Evolutionary conservation across 306 rosid species (phyloP), one percentile per base, ranked within the genome.

Genomic region (Rosa chinensis): DNA sequence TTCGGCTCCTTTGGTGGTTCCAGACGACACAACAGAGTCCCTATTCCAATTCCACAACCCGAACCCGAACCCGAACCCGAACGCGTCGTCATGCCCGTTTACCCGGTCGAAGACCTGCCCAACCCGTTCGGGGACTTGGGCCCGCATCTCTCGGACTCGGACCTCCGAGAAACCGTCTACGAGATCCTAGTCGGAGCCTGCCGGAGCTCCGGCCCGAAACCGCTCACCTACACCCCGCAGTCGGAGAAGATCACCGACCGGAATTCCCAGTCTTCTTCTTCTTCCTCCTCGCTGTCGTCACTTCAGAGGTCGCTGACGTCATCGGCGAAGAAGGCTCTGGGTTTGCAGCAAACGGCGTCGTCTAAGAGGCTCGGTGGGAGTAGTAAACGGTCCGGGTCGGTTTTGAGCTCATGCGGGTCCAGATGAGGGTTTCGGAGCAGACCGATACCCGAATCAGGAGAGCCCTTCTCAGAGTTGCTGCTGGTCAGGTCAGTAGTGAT

Each of bases 341-440:
- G 99, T 32, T 77, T 95, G 71, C 91, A 91, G 84, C 77, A 74
- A 42, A 39, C 92, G 89, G 25, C 92, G 78, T 70, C 96, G 81
- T 66, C 86, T 56, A 75, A 71, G 90, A 75, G 66, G 21, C 74
- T 17, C 37, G 37, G 37, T 39, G 82, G 73, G 14, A 79, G 76
- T 40, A 32, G 87, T 61, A 90, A 84, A 82, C 86, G 86, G 77
- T 84, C 89, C 52, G 89, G 84, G 78, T 87, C 97, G 37, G 84
- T 88, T n/a, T 97, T 63, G 97, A 95, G 86, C 84, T 95, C 77
- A 82, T 92, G 76, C 88, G 97, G 82, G 67, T 88, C 58, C 99
- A 95, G 91, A 89, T 95, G 98, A 89, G 83, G 82, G 86, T 92
- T 80, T 85, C 95, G 79, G 99, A 95, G 83, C 94, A 89, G 85